These are phyloP conservation scores for Rhizopogon vesiculosus DNA, from an alignment of 768 basidiomycete genomes.

Conservation along the genomic window DNA sequence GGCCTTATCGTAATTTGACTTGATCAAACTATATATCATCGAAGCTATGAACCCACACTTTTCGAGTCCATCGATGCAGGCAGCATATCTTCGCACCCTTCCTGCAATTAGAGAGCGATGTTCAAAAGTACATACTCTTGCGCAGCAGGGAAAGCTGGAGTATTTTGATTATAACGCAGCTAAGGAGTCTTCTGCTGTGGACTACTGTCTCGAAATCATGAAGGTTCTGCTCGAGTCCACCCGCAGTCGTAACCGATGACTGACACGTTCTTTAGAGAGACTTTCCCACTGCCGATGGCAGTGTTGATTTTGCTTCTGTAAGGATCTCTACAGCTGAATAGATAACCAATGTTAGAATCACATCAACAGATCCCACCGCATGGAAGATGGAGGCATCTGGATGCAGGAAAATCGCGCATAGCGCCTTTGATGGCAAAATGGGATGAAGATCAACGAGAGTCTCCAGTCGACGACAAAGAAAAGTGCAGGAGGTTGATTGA, in stretches of 20 bases:
- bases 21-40: background rate
- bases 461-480: slow-evolving; percentile 48
- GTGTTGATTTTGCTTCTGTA: slow-evolving; percentile 59
- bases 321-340: slow-evolving; percentile 16
- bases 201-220: slow-evolving; percentile 75
- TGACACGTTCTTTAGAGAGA: slow-evolving; percentile 54
- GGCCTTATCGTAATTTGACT: too few species aligned
- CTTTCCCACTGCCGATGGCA: slow-evolving; percentile 36
- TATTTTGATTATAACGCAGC: slow-evolving; percentile 86
- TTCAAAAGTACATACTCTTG: slow-evolving; percentile 70
- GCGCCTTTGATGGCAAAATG: slow-evolving; percentile 55
- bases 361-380: slow-evolving; percentile 74
- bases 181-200: slow-evolving; percentile 62
- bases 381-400: slow-evolving; percentile 87
- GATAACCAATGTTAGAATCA: background rate
- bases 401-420: slow-evolving; percentile 63
- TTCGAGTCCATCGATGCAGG: slow-evolving; percentile 14
- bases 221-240: slow-evolving; percentile 33
- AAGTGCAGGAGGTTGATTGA: slow-evolving; percentile 76
- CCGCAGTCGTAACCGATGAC: slow-evolving; percentile 3
- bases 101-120: slow-evolving; percentile 91
- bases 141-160: slow-evolving; percentile 65
- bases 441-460: slow-evolving; percentile 30
- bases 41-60: background rate
- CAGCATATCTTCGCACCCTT: slow-evolving; percentile 75